These are phyloP conservation scores for Acaromyces ingoldii DNA, from an alignment of 1,284 basidiomycete species.

Conservation along the genomic window DNA sequence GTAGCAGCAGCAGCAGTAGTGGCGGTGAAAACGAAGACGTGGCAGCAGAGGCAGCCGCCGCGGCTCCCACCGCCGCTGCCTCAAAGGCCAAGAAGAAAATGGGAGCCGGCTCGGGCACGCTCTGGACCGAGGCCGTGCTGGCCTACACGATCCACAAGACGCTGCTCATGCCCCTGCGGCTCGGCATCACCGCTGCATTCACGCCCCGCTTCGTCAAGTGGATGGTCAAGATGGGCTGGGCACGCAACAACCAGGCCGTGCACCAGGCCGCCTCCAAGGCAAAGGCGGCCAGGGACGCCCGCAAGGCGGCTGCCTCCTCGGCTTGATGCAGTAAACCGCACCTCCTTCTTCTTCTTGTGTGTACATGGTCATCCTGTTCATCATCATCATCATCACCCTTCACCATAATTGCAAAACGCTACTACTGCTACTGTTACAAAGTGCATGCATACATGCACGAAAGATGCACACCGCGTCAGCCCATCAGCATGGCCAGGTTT, in stretches of 20 bases:
- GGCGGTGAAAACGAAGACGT: too few species aligned
- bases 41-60: too few species aligned
- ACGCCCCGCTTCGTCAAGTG: conserved; percentile 71
- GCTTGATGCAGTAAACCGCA: too few species aligned
- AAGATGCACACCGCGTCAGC: too few species aligned
- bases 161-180: conserved; percentile 77
- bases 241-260: conserved; percentile 12
- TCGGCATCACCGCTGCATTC: conserved; percentile 79
- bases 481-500: conserved; percentile 39
- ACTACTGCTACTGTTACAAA: too few species aligned
- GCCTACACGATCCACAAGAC: conserved; percentile 97
- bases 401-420: too few species aligned
- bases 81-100: background rate
- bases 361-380: too few species aligned
- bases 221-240: conserved; percentile 40
- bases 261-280: conserved; percentile 1
- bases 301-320: background rate
- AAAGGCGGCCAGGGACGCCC: conserved; percentile 3
- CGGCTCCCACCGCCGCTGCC: background rate
- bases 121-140: conserved; percentile 85
- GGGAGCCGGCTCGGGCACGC: background rate
- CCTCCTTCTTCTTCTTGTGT: too few species aligned
- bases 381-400: too few species aligned
- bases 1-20: background rate
- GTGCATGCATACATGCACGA: too few species aligned